These are phyloP conservation scores for Plasmodium gaboni DNA, from an alignment of 169 alveolate genomes.

Conservation along the genomic window DNA sequence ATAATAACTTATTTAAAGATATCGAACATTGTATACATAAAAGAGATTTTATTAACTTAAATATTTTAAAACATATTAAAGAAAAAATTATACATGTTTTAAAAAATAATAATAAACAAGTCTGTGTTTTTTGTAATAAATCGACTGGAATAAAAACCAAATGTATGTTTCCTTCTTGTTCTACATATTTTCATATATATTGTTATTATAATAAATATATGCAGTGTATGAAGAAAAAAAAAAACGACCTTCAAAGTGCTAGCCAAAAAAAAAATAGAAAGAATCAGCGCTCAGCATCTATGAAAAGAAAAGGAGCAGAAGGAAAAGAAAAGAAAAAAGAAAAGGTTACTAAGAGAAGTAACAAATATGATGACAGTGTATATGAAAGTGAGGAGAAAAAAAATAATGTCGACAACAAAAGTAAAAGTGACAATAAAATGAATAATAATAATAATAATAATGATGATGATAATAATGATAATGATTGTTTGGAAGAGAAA, in stretches of 20 bases:
- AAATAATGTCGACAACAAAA: background rate
- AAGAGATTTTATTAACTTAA: constrained; percentile 44
- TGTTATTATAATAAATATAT: constrained; percentile 35
- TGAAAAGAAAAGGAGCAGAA: constrained; percentile 2
- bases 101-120: constrained; percentile 7
- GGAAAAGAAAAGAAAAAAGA: background rate
- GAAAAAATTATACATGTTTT: constrained; percentile 31
- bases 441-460: background rate
- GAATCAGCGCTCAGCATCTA: background rate
- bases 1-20: constrained; percentile 31
- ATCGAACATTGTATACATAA: constrained; percentile 38
- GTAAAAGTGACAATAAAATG: background rate
- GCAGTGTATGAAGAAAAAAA: background rate
- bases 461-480: background rate
- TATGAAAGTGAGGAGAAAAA: too few species aligned
- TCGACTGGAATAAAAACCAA: constrained; percentile 27
- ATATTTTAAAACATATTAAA: constrained; percentile 26
- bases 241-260: background rate
- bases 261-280: background rate
- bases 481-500: background rate
- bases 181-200: constrained; percentile 37
- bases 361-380: too few species aligned
- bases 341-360: background rate
- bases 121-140: constrained; percentile 27
- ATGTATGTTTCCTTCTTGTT: constrained; percentile 65